Conservation (phyloP, 1,284 basidiomycete genomes). For the Singerocomus inundabilis region DNA sequence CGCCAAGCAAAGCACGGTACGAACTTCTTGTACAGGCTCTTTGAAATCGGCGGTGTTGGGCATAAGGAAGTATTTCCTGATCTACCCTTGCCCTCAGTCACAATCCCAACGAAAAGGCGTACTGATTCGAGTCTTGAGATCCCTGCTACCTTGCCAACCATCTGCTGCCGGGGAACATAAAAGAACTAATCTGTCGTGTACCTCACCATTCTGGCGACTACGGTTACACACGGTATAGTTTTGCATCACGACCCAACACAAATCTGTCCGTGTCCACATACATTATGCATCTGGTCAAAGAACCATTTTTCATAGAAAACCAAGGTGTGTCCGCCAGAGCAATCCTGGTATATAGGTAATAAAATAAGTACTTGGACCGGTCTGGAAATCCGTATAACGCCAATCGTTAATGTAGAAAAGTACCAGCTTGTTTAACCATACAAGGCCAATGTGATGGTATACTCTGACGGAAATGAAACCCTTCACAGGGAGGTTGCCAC, state of each 20-base stretch:
- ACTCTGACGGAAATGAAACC: slow-evolving; percentile 7
- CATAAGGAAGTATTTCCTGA: background rate
- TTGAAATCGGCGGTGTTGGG: background rate
- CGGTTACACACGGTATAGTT: background rate
- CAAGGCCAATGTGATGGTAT: slow-evolving; percentile 23
- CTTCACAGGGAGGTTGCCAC: slow-evolving; percentile 19
- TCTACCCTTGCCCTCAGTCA: background rate
- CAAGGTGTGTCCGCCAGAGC: slow-evolving; percentile 4
- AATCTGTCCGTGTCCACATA: slow-evolving; percentile 6
- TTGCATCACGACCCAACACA: slow-evolving; percentile 1
- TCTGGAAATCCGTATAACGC: slow-evolving; percentile 14
- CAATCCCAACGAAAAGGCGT: slow-evolving; percentile 3
- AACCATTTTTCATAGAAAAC: background rate
- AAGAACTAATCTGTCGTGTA: background rate
- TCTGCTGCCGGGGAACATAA: slow-evolving; percentile 9
- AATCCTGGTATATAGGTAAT: slow-evolving; percentile 22
- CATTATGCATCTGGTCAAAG: background rate
- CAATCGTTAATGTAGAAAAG: slow-evolving; percentile 13
- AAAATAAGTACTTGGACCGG: slow-evolving; percentile 13
- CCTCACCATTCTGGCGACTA: slow-evolving; percentile 1
- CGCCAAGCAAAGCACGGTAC: slow-evolving; percentile 10
- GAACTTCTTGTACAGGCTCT: background rate
- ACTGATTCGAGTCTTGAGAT: slow-evolving; percentile 11
- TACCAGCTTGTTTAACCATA: slow-evolving; percentile 25
- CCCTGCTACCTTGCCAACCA: slow-evolving; percentile 20